Evolutionary conservation across 257 asterid species (phyloP).

Genomic region (Rehmannia glutinosa): DNA sequence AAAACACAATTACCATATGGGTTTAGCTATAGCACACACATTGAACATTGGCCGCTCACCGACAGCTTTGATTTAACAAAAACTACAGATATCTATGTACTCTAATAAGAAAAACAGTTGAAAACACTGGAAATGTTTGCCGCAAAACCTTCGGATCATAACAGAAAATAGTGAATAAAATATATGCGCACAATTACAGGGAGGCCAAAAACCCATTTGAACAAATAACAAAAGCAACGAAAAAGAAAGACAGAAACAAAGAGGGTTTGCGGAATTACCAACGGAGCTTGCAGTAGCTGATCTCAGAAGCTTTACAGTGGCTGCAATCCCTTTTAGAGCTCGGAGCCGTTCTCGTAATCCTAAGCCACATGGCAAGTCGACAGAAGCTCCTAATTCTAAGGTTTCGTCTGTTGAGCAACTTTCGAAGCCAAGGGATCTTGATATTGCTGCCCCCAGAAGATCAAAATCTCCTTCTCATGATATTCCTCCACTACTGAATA

Average conservation of each 20-base stretch:
- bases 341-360: too few relatives aligned
- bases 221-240: not conserved
- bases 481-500: too few relatives aligned
- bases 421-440: too few relatives aligned
- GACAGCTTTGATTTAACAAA: not conserved
- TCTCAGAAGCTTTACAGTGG: not conserved
- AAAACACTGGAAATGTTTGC: not conserved
- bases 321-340: not conserved
- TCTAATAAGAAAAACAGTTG: not conserved
- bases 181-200: too few relatives aligned
- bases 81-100: not conserved
- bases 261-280: constrained; percentile 13
- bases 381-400: too few relatives aligned
- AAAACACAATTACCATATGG: not conserved
- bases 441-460: too few relatives aligned
- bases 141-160: not conserved
- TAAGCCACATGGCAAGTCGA: too few relatives aligned
- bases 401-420: too few relatives aligned
- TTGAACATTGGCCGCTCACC: not conserved
- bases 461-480: too few relatives aligned
- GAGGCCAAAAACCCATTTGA: not conserved
- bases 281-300: not conserved
- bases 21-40: not conserved
- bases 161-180: not conserved
- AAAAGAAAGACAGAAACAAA: not conserved